phyloP scores from a whole-genome alignment of 495 filamentous ascomycete genomes.

The Xylaria castorea region DNA sequence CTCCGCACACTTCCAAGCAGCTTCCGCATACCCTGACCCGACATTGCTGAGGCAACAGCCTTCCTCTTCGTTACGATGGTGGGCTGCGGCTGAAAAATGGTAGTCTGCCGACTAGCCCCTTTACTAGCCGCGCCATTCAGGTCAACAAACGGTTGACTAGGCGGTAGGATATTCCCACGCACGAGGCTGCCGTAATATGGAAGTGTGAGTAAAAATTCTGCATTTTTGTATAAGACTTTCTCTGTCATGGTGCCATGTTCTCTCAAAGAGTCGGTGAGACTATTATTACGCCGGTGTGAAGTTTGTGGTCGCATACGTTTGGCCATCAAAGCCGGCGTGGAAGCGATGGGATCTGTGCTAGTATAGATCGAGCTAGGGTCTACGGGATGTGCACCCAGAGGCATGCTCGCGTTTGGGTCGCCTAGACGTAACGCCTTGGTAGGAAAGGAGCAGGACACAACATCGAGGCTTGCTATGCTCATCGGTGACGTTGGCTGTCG shows the following conservation, averaged over 20 bases:
- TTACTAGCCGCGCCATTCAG: conserved; percentile 67
- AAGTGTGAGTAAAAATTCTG: conserved; percentile 66
- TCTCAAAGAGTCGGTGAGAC: conserved; percentile 83
- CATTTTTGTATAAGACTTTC: conserved; percentile 55
- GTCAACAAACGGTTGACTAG: conserved; percentile 76
- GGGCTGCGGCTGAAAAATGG: conserved; percentile 53
- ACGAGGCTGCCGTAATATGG: conserved; percentile 84
- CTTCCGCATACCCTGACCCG: conserved; percentile 75
- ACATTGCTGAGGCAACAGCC: conserved; percentile 57
- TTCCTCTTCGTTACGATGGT: conserved; percentile 45
- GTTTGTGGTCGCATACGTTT: conserved; percentile 57
- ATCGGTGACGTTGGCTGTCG: conserved; percentile 55
- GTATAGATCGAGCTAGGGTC: conserved; percentile 58
- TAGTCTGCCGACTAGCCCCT: conserved; percentile 49
- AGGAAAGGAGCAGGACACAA: conserved; percentile 84
- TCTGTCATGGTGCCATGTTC: conserved; percentile 66
- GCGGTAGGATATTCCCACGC: conserved; percentile 79
- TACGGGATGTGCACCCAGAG: conserved; percentile 69
- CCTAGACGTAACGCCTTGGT: conserved; percentile 61
- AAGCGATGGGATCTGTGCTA: conserved; percentile 53
- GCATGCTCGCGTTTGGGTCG: conserved; percentile 49
- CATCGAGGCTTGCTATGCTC: conserved; percentile 64
- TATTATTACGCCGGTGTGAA: conserved; percentile 59
- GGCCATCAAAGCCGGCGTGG: conserved; percentile 59
- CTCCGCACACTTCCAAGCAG: conserved; percentile 87